A percentile compares a stretch with the other conserved stretches of the same genome.
Evolutionary conservation across 768 basidiomycete genomes (phyloP).

Genomic region (Candolleomyces efflorescens): DNA sequence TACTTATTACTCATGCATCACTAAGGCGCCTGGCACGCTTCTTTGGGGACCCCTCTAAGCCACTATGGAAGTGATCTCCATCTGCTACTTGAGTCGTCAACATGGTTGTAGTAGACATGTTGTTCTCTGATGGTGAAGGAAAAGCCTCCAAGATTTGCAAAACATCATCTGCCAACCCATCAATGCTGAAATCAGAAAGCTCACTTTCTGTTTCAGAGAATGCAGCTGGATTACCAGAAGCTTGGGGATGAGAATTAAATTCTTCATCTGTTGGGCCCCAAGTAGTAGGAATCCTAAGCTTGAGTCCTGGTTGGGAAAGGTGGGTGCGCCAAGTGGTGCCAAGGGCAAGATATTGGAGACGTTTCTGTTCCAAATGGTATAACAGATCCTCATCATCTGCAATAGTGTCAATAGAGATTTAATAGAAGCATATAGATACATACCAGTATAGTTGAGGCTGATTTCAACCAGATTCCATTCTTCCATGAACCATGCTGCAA

Average conservation of each 20-base stretch:
- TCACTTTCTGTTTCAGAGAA: neutral
- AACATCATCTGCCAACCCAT: conserved; percentile 2
- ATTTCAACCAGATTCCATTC: neutral
- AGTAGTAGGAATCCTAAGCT: neutral
- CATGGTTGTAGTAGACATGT: too few species aligned
- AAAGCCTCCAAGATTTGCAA: conserved; percentile 2
- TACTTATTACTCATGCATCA: too few species aligned
- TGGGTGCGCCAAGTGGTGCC: neutral
- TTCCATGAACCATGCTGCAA: conserved; percentile 19
- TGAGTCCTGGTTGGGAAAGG: too few species aligned
- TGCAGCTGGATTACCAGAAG: neutral
- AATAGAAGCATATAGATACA: neutral
- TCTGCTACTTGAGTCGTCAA: too few species aligned
- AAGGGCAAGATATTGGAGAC: neutral
- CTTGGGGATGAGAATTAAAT: neutral
- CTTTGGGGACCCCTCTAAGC: too few species aligned
- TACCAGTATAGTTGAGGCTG: neutral
- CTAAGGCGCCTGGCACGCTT: too few species aligned
- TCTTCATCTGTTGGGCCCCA: neutral
- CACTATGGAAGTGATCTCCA: too few species aligned
- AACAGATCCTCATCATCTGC: neutral
- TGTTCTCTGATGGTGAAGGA: too few species aligned
- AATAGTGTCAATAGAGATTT: neutral
- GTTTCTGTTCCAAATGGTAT: neutral
- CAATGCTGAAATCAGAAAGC: neutral